Evolutionary conservation across 345 rosid genomes (phyloP).

Genomic region (Geranium brycei): DNA sequence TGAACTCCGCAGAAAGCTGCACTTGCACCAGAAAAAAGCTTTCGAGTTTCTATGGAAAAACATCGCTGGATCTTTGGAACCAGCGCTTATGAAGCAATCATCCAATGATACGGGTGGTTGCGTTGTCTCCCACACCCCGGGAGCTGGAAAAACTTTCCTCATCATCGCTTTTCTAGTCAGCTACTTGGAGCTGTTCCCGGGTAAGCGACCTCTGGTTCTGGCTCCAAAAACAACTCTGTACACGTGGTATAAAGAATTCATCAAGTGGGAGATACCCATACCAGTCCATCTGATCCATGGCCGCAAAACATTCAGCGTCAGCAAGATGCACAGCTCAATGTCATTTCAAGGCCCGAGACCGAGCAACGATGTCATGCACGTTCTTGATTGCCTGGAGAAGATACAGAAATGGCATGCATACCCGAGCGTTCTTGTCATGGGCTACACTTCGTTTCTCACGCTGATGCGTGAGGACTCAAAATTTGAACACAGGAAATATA

Average conservation of each 20-base stretch:
- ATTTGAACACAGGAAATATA: slow-evolving; percentile 59
- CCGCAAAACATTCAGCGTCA: slow-evolving; percentile 49
- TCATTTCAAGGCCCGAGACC: slow-evolving; percentile 44
- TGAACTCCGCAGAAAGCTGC: slow-evolving; percentile 51
- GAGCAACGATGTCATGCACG: slow-evolving; percentile 75
- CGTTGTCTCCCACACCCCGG: slow-evolving; percentile 87
- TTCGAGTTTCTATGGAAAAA: slow-evolving; percentile 89
- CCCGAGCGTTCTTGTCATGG: slow-evolving; percentile 95
- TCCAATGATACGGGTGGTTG: slow-evolving; percentile 66
- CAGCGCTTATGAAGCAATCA: slow-evolving; percentile 38
- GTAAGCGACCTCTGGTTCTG: slow-evolving; percentile 70
- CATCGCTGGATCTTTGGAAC: slow-evolving; percentile 59
- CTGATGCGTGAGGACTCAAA: slow-evolving; percentile 78
- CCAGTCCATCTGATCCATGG: slow-evolving; percentile 87
- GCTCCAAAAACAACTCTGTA: slow-evolving; percentile 94
- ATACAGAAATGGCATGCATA: slow-evolving; percentile 84
- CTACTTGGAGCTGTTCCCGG: slow-evolving; percentile 77
- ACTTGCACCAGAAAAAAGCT: slow-evolving; percentile 68
- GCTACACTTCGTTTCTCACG: slow-evolving; percentile 78
- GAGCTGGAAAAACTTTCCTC: slow-evolving; percentile 88
- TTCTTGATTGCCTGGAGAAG: slow-evolving; percentile 78
- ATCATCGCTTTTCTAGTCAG: slow-evolving; percentile 80
- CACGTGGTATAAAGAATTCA: slow-evolving; percentile 92
- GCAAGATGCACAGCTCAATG: slow-evolving; percentile 22
- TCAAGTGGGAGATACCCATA: slow-evolving; percentile 78